These are phyloP conservation scores for Leccinum proliferum DNA, from an alignment of 1,284 basidiomycete species.

Conservation along the genomic window DNA sequence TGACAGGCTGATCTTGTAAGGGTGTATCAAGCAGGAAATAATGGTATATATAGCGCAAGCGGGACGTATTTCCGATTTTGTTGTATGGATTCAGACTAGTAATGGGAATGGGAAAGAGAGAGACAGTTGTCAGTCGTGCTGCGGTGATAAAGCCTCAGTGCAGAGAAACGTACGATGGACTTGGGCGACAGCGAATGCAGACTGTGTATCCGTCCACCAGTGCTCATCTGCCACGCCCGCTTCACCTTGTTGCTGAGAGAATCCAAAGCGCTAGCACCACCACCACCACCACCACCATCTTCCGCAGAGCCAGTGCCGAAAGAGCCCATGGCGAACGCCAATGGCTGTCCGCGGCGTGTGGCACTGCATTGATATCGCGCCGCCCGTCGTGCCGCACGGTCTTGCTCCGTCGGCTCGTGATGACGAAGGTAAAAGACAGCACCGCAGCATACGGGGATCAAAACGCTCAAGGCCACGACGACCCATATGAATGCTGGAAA, in stretches of 20 bases:
- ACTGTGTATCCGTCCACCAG: constrained; percentile 34
- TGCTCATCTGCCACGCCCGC: constrained; percentile 6
- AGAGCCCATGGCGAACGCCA: neutral
- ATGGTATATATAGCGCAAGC: constrained; percentile 82
- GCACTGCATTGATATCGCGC: constrained; percentile 12
- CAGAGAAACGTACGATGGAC: constrained; percentile 48
- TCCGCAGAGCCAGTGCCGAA: neutral
- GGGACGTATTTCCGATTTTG: constrained; percentile 84
- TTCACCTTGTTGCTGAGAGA: constrained; percentile 19
- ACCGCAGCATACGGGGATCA: constrained; percentile 38
- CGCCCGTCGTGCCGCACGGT: constrained; percentile 9
- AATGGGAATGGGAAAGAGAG: no score
- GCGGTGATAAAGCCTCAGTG: constrained; percentile 1
- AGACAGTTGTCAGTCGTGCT: constrained; percentile 1
- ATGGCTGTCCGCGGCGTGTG: constrained; percentile 10
- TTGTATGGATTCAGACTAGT: constrained; percentile 68
- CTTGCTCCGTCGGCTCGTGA: constrained; percentile 29
- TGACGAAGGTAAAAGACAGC: constrained; percentile 41
- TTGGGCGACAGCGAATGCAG: constrained; percentile 63
- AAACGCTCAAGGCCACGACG: constrained; percentile 37
- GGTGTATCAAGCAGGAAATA: constrained; percentile 91
- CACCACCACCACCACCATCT: neutral
- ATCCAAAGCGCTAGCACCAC: neutral
- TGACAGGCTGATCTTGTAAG: constrained; percentile 89
- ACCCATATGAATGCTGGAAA: constrained; percentile 40